Base-by-base conservation (phyloP, 2,329 filamentous ascomycete species). In the Botrytis hyacinthi region DNA sequence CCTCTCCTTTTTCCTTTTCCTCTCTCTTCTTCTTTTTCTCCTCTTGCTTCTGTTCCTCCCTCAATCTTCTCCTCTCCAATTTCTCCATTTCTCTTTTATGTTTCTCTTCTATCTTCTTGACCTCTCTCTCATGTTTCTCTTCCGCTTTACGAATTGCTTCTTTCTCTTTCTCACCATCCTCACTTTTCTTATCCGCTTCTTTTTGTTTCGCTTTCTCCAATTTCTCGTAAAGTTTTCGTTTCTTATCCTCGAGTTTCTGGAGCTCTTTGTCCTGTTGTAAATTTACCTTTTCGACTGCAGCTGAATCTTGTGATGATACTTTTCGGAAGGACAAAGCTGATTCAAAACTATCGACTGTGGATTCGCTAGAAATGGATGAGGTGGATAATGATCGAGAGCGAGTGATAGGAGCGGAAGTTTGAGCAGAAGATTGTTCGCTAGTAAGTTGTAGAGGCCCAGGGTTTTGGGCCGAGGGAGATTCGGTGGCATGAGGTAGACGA, bases 81-180 rank as follows among this genome's bases (percentile, higher is more conserved):
- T 90, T 91, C 75, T 84, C 83, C 63, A 92, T 83, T 78, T 93
- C 91, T 20, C 86, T 86, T 75, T 87, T 86, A 77, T 91, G 90
- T 77, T 90, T 91, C 65, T 90, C 90, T 76, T 91, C 88, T 70
- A 91, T 88, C 79, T 91, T 92, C 61, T 88, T 87, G 0, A 90
- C 80, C 76, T 92, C 89, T 66, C 84, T 85, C 63, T 89, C 87
- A 80, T 92, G 89, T 78, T 88, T 90, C 79, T 91, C 89, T 44
- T 87, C 86, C 12, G 89, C 84, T 80, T 89, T 91, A 44, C 86
- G 84, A 8, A 89, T 75, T 2, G 85, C 84, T 1, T 83, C 81
- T 68, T 83, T 84, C 63, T 91, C 87, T 73, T 87, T 83, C 68
- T 84, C 83, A 75, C 85, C 82, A 78, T 87, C 87, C 18, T 82